phyloP scores from a whole-genome alignment of 106 monocot genomes.

The Acorus calamus region DNA sequence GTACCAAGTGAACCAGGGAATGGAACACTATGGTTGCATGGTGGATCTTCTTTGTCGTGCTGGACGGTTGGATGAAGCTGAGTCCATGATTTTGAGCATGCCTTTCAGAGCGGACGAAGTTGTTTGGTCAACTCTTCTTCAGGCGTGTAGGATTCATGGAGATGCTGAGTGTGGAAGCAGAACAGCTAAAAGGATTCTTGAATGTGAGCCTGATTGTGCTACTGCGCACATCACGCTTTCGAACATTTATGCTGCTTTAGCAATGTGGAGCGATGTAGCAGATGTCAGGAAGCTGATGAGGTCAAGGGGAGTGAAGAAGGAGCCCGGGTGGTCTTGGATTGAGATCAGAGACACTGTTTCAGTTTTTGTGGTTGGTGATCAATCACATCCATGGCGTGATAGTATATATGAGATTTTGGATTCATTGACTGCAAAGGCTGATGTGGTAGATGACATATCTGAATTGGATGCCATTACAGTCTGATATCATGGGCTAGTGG shows the following conservation, averaged over 20 bases:
- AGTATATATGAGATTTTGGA: slow-evolving; percentile 30
- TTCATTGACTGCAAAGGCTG: slow-evolving; percentile 19
- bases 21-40: slow-evolving; percentile 82
- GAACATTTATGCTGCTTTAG: slow-evolving; percentile 58
- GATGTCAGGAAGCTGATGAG: slow-evolving; percentile 51
- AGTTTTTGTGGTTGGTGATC: slow-evolving; percentile 31
- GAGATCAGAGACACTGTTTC: slow-evolving; percentile 12
- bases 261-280: slow-evolving; percentile 60
- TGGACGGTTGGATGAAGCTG: slow-evolving; percentile 52
- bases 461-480: too few relatives aligned
- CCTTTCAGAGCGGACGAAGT: slow-evolving; percentile 44
- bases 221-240: slow-evolving; percentile 48
- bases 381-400: slow-evolving; percentile 15
- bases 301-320: slow-evolving; percentile 67
- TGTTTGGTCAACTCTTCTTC: slow-evolving; percentile 55
- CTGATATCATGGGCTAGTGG: too few relatives aligned
- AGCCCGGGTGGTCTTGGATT: slow-evolving; percentile 67
- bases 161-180: slow-evolving; percentile 35
- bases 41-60: slow-evolving; percentile 64
- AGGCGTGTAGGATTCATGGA: slow-evolving; percentile 46
- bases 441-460: slow-evolving; percentile 1
- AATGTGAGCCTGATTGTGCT: slow-evolving; percentile 38
- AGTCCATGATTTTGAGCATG: slow-evolving; percentile 40
- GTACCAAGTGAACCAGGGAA: slow-evolving; percentile 35
- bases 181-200: slow-evolving; percentile 37